Evolutionary conservation across 495 filamentous ascomycete species (phyloP).

Genomic region (Penicillium nucicola): DNA sequence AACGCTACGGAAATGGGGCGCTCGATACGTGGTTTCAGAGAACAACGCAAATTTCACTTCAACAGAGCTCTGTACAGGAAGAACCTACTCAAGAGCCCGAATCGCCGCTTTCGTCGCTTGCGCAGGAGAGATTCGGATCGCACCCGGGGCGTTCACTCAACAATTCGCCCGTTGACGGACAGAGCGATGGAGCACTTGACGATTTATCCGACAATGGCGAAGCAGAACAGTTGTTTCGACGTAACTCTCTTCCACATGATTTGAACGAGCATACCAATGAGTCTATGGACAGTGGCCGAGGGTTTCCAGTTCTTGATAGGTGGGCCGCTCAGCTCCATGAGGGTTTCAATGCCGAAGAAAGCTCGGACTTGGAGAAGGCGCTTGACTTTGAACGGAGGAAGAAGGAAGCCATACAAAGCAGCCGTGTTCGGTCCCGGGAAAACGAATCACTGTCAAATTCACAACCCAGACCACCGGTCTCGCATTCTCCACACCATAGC

Average conservation of each 20-base stretch:
- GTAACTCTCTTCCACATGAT: neutral
- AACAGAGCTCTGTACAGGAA: neutral
- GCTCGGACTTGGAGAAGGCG: conserved; percentile 31
- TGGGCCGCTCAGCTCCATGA: conserved; percentile 38
- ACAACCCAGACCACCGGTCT: neutral
- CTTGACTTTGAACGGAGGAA: conserved; percentile 44
- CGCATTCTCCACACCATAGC: conserved; percentile 33
- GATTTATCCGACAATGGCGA: neutral
- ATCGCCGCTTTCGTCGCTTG: conserved; percentile 22
- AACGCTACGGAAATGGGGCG: conserved; percentile 37
- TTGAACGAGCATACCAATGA: neutral
- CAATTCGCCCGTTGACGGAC: neutral
- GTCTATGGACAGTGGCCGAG: conserved; percentile 24
- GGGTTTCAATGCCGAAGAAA: conserved; percentile 9
- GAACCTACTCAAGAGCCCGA: conserved; percentile 1
- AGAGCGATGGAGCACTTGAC: neutral
- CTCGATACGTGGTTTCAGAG: conserved; percentile 41
- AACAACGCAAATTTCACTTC: conserved; percentile 19
- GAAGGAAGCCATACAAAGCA: conserved; percentile 31
- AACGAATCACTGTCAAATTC: neutral
- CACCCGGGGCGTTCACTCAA: neutral
- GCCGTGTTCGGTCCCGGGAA: conserved; percentile 17
- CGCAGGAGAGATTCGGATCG: conserved; percentile 20
- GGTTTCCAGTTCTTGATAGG: conserved; percentile 37
- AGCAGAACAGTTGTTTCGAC: neutral